Base-by-base conservation (phyloP, 768 basidiomycete genomes). In the Mycena crocata region DNA sequence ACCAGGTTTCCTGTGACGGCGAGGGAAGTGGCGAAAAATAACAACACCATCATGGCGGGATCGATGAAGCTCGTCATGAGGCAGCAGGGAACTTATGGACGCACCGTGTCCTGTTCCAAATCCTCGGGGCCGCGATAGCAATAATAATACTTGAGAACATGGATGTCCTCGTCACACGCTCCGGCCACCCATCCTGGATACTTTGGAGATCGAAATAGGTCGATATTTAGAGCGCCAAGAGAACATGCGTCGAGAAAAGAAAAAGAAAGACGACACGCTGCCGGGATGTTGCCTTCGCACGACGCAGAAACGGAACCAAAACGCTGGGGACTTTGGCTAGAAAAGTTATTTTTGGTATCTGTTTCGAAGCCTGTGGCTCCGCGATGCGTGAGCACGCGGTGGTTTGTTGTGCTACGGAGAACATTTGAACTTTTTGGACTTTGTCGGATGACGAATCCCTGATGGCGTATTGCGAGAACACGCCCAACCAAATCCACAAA, bases 281-380 rank as follows among this genome's bases (percentile, higher is more conserved):
- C 7, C 26, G 17, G 57, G 31, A 19, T n/a, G n/a, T 3, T 26
- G 2, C 6, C 57, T 17, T 58, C 57, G n/a, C 57, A 28, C 57
- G 34, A n/a, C n/a, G n/a, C n/a, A n/a, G n/a, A 12, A 40, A 7
- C 46, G 42, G 56, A 57, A 40, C 17, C 7, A 35, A 56, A 35
- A 15, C 30, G 19, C 30, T 50, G 37, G 24, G n/a, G n/a, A 37
- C 14, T 35, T 45, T 32, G 23, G 57, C 45, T 24, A 31, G 23
- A 31, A 48, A 39, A 39, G 52, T 63, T 63, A 63, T 63, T 56
- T 63, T 63, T 63, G 62, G 35, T 63, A 63, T 63, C 61, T 10
- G 34, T 48, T 58, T 60, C 48, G 58, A 60, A 50, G 42, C 6
- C 1, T 32, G 40, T 40, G n/a, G n/a, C n/a, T 44, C 31, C 10